Conservation (phyloP, 768 basidiomycete species). For the Xerocomellus intermedius region DNA sequence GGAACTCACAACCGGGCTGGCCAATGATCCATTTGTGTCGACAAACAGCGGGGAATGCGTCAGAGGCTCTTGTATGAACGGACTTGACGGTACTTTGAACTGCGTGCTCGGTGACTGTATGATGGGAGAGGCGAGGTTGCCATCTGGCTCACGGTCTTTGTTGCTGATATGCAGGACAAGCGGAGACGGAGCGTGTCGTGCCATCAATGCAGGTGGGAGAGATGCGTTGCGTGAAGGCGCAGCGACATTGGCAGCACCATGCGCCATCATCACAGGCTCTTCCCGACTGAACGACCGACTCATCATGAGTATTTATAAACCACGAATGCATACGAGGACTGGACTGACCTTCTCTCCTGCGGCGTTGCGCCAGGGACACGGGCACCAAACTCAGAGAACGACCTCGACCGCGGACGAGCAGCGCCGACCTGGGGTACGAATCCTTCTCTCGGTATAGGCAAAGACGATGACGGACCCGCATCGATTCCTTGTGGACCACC, state of each 20-base stretch:
- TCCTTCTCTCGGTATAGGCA: slow-evolving; percentile 53
- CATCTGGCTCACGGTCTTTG: slow-evolving; percentile 1
- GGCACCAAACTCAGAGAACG: slow-evolving; percentile 71
- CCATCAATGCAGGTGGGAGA: slow-evolving; percentile 22
- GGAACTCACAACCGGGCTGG: slow-evolving; percentile 14
- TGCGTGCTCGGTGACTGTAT: slow-evolving; percentile 35
- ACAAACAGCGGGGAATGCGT: slow-evolving; percentile 5
- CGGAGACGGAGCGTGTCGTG: slow-evolving; percentile 20
- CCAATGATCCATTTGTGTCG: slow-evolving; percentile 5
- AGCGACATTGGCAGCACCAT: neutral
- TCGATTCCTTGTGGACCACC: neutral
- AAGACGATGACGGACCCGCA: neutral
- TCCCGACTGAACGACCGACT: slow-evolving; percentile 18
- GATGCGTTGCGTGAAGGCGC: slow-evolving; percentile 4
- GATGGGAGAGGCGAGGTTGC: slow-evolving; percentile 3
- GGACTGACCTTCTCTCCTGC: slow-evolving; percentile 20
- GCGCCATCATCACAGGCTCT: slow-evolving; percentile 19
- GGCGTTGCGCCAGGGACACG: slow-evolving; percentile 2
- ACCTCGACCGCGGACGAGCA: slow-evolving; percentile 59
- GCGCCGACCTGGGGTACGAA: slow-evolving; percentile 59
- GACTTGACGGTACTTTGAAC: slow-evolving; percentile 37
- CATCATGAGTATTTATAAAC: neutral
- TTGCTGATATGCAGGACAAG: slow-evolving; percentile 12
- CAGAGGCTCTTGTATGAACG: slow-evolving; percentile 30
- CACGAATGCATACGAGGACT: neutral